Evolutionary conservation across 164 flowering plant species (phyloP).

Genomic region (Stephania yunnanensis): DNA sequence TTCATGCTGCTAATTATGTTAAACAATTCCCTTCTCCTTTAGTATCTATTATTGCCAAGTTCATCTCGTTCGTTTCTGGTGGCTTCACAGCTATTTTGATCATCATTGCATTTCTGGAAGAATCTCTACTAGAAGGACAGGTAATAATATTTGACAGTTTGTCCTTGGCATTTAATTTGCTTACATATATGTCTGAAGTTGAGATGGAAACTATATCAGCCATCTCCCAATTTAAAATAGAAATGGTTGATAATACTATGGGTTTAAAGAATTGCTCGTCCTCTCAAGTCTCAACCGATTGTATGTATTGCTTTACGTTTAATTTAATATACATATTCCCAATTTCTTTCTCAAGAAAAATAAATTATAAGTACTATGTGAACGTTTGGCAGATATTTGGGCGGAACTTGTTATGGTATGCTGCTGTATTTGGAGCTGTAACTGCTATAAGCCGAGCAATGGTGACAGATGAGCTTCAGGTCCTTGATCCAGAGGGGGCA

Average conservation of each 20-base stretch:
- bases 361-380: background rate
- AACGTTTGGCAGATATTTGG: conserved; percentile 72
- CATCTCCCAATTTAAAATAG: too few species aligned
- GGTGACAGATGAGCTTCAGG: conserved; percentile 68
- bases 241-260: too few species aligned
- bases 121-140: conserved; percentile 97
- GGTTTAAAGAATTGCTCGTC: too few species aligned
- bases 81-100: conserved; percentile 94
- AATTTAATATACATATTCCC: background rate
- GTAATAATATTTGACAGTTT: conserved; percentile 32
- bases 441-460: conserved; percentile 93
- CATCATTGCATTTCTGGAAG: conserved; percentile 93
- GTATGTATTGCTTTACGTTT: too few species aligned
- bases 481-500: conserved; percentile 84
- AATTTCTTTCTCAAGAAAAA: background rate
- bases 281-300: too few species aligned
- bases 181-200: background rate
- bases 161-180: background rate
- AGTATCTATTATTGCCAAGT: conserved; percentile 74
- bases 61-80: conserved; percentile 87
- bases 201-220: background rate
- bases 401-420: conserved; percentile 94
- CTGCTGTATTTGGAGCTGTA: conserved; percentile 93
- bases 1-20: conserved; percentile 77
- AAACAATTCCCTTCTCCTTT: conserved; percentile 97